Evolutionary conservation across 1,139 yeast genomes (phyloP), one percentile per base, ranked within the genome.

Genomic region (Wickerhamomyces sp.): DNA sequence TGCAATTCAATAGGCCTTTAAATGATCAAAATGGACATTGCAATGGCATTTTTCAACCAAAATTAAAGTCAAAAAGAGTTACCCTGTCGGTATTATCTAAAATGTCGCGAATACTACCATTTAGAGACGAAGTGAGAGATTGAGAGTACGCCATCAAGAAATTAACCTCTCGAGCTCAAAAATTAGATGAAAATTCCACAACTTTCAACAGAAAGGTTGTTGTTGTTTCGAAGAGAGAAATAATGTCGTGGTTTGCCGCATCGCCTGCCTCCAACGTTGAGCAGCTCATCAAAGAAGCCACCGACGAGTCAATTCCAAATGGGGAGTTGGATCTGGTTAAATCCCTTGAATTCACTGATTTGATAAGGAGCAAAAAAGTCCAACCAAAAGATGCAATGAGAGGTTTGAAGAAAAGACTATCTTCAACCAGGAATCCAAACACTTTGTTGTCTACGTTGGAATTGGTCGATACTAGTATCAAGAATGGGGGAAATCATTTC

Each of bases 401-500:
- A 52, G 70, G 84, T 15, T 68, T 93, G 51, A 90, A 89, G 69
- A 84, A 82, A 54, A 73, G 97, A 42, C 68, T 91, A 36, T 71
- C 83, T 30, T 70, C 76, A 48, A 75, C 79, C 18, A 76, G 79
- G 54, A 84, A 84, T 57, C 96, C 97, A 8, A 90, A 90, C 63
- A 77, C 83, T 31, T 86, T 87, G 57, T 72, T 80, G 35, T 78
- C 93, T 10, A 75, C 91, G 0, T 74, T 95, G 59, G 85, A 84
- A 60, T 70, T 94, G 53, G 72, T 83, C 27, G 98, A 93, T 58
- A 76, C 89, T 40, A 88, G 96, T 66, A 85, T 93, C 47, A 93
- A 94, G 68, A 93, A 94, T 63, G 91, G 96, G 42, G 99, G 99
- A 8, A 73, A 73, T 44, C 96, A 89, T 58, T 91, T 93, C 57